Conservation (phyloP, 2,329 filamentous ascomycete species). For the Penicillium expansum region DNA sequence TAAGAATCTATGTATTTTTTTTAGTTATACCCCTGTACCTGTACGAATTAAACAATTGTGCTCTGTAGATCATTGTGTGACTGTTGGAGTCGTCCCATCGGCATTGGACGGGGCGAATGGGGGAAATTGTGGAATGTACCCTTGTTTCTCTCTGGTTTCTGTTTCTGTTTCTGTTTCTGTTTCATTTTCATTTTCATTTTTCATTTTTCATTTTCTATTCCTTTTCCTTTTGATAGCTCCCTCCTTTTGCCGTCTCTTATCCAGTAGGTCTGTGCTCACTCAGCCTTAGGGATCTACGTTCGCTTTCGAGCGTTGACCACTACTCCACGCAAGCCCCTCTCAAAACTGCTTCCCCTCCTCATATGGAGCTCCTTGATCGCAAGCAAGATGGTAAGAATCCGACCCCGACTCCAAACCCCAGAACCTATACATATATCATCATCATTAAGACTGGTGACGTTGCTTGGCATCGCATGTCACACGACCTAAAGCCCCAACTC, state of each 20-base stretch:
- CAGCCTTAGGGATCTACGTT: not conserved
- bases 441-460: not conserved
- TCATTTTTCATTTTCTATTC: not conserved
- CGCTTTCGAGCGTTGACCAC: conserved; percentile 3
- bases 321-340: conserved; percentile 7
- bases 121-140: conserved; percentile 6
- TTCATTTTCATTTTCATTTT: not conserved
- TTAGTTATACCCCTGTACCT: not conserved
- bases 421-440: not conserved
- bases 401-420: not conserved
- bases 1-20: not conserved
- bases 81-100: not conserved
- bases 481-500: conserved; percentile 3
- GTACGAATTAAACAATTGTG: not conserved
- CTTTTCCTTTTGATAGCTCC: conserved; percentile 1
- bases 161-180: not conserved
- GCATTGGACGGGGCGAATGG: not conserved
- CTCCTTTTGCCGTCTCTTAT: conserved; percentile 6
- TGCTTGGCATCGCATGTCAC: conserved; percentile 8
- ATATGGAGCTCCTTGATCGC: conserved; percentile 28
- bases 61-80: conserved; percentile 1
- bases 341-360: conserved; percentile 9
- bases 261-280: conserved; percentile 6
- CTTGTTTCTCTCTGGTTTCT: not conserved
- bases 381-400: conserved; percentile 38